A percentile compares a stretch with the other conserved stretches of the same genome.
Evolutionary conservation across 345 rosid genomes (phyloP).

Genomic region (Hypericum androsaemum): DNA sequence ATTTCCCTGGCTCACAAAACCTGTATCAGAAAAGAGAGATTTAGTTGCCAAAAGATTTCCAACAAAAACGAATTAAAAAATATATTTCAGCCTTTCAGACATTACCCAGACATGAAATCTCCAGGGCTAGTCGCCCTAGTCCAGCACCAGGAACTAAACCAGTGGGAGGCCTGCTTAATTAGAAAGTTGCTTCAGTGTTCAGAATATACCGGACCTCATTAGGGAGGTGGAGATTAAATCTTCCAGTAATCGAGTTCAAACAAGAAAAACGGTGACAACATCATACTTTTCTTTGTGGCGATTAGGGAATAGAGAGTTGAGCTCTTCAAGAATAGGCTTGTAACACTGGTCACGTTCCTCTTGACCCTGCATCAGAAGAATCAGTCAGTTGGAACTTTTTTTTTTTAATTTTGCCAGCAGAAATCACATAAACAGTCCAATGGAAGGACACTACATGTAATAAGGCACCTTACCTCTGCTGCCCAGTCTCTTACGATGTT

Average conservation of each 20-base stretch:
- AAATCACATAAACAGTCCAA: conserved; percentile 6
- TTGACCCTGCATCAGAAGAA: conserved; percentile 42
- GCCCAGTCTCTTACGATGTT: conserved; percentile 99
- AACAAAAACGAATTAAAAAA: neutral
- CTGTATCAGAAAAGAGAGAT: conserved; percentile 34
- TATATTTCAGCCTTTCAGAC: conserved; percentile 12
- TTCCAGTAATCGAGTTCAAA: neutral
- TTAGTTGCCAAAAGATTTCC: conserved; percentile 4
- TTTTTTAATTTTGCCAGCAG: too few relatives aligned
- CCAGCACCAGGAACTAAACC: conserved; percentile 99
- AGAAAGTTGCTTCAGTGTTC: conserved; percentile 12
- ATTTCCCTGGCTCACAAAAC: conserved; percentile 96
- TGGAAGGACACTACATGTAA: conserved; percentile 8
- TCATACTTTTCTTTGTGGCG: conserved; percentile 55
- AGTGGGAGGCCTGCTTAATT: conserved; percentile 58
- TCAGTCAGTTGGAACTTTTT: too few relatives aligned
- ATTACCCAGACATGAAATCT: conserved; percentile 86
- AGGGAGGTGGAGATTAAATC: neutral
- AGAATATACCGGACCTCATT: conserved; percentile 6
- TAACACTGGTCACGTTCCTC: conserved; percentile 86
- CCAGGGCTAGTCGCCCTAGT: conserved; percentile 92
- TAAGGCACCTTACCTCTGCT: conserved; percentile 53
- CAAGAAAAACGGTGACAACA: conserved; percentile 3
- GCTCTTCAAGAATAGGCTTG: conserved; percentile 88
- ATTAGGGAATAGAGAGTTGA: conserved; percentile 66